Base-by-base conservation (phyloP, 2,329 filamentous ascomycete genomes). In the Sporothrix euskadiensis region DNA sequence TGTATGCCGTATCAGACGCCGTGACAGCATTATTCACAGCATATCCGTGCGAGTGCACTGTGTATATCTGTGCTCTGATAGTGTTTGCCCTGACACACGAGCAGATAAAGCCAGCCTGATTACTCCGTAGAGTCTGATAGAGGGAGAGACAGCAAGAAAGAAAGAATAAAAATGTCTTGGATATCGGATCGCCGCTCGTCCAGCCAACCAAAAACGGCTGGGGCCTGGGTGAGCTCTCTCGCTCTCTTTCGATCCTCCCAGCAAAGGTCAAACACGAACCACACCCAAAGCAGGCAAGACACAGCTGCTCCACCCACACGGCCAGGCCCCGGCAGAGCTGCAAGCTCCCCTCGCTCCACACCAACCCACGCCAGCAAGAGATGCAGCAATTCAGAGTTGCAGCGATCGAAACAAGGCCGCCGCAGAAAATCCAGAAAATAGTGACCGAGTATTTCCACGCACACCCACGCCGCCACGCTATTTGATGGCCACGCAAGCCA, bases 261-360 rank as follows among this genome's bases (percentile, higher is more conserved):
- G 63, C 65, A 35, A 52, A 47, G 26, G 22, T 22, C 44, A 49
- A 69, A 56, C 47, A 56, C 47, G 32, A 56, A 49, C 66, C 66
- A 52, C 47, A 12, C 66, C 66, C 9, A 41, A 69, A 39, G 44
- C 26, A 68, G 65, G 47, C 16, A 35, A 68, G 44, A 68, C 7
- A 32, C 63, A 68, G 65, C 65, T 52, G 65, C 65, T 49, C 65
- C 65, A 68, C 65, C 16, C 65, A 68, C 65, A 68, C 65, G 41
- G 63, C 63, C 41, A 52, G 16, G 44, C 63, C 44, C 63, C 44
- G 26, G 26, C 44, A 69, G 65, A 54, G 63, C 41, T 19, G 26
- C 63, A 49, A 49, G 63, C n/a, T 39, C 26, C 26, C 26, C 26
- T 26, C 26, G 26, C 26, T 49, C 19, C 35, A 22, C 61, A 44